phyloP scores from a whole-genome alignment of 352 stramenopile species.

The Phytophthora sp. region DNA sequence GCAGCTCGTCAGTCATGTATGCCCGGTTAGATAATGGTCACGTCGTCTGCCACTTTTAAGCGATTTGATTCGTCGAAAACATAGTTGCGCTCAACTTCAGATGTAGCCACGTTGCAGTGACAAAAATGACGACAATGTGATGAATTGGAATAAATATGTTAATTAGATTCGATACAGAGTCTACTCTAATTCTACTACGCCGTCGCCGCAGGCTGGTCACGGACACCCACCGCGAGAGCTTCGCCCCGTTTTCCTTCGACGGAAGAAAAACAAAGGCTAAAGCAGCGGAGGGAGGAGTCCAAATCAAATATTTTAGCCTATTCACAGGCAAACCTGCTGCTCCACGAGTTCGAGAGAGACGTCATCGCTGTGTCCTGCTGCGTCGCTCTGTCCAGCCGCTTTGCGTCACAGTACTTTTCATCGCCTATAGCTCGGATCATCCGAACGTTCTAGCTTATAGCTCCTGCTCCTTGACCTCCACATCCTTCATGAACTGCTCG shows the following conservation, averaged over 20 bases:
- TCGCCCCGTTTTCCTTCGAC: conserved; percentile 47
- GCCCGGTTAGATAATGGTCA: neutral
- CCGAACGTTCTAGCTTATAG: conserved; percentile 28
- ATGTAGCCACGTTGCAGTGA: conserved; percentile 27
- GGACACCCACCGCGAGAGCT: conserved; percentile 41
- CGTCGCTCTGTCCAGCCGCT: conserved; percentile 2
- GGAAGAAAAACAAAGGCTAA: conserved; percentile 46
- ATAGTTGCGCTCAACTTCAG: conserved; percentile 5
- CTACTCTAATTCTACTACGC: conserved; percentile 19
- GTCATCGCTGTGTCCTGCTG: conserved; percentile 2
- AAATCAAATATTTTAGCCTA: conserved; percentile 48
- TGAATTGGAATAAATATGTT: conserved; percentile 34
- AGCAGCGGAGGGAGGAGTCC: conserved; percentile 17
- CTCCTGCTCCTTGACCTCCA: conserved; percentile 42
- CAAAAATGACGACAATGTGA: neutral
- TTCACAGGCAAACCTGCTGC: conserved; percentile 40
- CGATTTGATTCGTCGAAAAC: conserved; percentile 40
- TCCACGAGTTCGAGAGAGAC: conserved; percentile 14
- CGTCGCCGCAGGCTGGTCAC: conserved; percentile 11
- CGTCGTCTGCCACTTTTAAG: conserved; percentile 29
- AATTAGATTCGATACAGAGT: conserved; percentile 8
- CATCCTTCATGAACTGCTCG: conserved; percentile 63
- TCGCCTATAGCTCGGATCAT: conserved; percentile 16
- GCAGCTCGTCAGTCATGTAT: conserved; percentile 47
- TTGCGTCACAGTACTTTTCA: conserved; percentile 28